phyloP scores from a whole-genome alignment of 2,329 filamentous ascomycete species.

The Hortaea sp. region DNA sequence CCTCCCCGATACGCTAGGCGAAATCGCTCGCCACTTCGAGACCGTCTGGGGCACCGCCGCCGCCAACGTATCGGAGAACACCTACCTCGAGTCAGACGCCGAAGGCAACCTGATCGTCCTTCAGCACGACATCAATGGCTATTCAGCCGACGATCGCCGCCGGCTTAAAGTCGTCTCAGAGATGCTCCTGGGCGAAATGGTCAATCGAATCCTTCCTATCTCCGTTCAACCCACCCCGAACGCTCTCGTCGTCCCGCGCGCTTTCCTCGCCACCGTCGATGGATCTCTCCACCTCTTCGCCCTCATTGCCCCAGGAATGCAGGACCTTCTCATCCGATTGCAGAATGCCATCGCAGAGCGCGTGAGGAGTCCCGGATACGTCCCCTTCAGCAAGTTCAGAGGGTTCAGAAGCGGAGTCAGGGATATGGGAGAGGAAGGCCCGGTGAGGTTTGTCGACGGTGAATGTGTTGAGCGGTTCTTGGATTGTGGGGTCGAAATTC shows the following conservation, averaged over 20 bases:
- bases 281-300: slow-evolving; percentile 87
- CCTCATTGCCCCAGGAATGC: slow-evolving; percentile 59
- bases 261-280: slow-evolving; percentile 85
- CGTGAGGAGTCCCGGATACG: slow-evolving; percentile 59
- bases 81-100: slow-evolving; percentile 74
- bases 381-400: slow-evolving; percentile 71
- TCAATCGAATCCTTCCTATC: slow-evolving; percentile 75
- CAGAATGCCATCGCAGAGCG: slow-evolving; percentile 60
- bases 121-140: slow-evolving; percentile 60
- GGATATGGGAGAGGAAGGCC: slow-evolving; percentile 53
- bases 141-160: slow-evolving; percentile 62
- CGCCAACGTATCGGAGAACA: slow-evolving; percentile 58
- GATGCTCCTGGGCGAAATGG: slow-evolving; percentile 81
- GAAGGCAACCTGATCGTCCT: slow-evolving; percentile 81
- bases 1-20: slow-evolving; percentile 34
- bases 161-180: slow-evolving; percentile 67
- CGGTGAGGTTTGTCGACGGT: slow-evolving; percentile 82
- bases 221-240: slow-evolving; percentile 54
- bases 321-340: slow-evolving; percentile 73
- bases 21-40: slow-evolving; percentile 71
- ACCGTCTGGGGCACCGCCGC: slow-evolving; percentile 75
- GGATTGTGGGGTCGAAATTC: slow-evolving; percentile 52
- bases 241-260: slow-evolving; percentile 65
- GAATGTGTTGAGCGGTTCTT: slow-evolving; percentile 82
- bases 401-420: slow-evolving; percentile 66